Base-by-base conservation (phyloP, 1,284 basidiomycete genomes). In the Leccinum insolens region DNA sequence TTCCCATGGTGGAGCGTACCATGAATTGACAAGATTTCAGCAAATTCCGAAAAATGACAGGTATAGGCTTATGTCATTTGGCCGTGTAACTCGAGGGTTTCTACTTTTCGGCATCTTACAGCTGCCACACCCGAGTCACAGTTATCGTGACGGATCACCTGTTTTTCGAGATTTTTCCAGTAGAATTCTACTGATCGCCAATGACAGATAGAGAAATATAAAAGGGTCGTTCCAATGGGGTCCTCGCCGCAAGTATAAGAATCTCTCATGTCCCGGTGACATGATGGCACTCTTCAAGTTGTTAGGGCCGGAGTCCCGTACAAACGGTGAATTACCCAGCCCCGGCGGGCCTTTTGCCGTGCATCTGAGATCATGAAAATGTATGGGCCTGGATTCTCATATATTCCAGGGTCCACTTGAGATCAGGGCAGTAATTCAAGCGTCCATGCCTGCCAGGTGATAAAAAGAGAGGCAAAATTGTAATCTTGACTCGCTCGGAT, bases 311-410 rank as follows among this genome's bases (percentile, higher is more conserved):
- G 15, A 28, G 8, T 44, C 12, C 61, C 7, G n/a, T 14, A 49
- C 22, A 31, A 28, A 62, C 31, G n/a, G 52, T 46, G 28, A 58
- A 52, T 15, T 17, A 37, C 39, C 17, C 25, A 25, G 8, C n/a
- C 2, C 28, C 37, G 31, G 5, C 2, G 25, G 25, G 25, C 14
- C 11, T 34, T 44, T 4, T 1, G 14, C 55, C 61, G 28, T 28
- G 71, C 70, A 59, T 64, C 14, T 37, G 70, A 68, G 68, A 34
- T 39, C 37, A 12, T 41, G 49, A 55, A 49, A 52, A 57, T 31
- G 59, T 55, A 67, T 49, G 14, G 44, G 12, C 22, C 49, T n/a
- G 59, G 20, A 17, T 41, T n/a, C 17, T 25, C 55, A 31, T 44
- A 39, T 22, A 58, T 34, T 8, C 55, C 44, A 37, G 31, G 17